phyloP scores from a whole-genome alignment of 2,329 filamentous ascomycete species.

The Penicillium brevicompactum region DNA sequence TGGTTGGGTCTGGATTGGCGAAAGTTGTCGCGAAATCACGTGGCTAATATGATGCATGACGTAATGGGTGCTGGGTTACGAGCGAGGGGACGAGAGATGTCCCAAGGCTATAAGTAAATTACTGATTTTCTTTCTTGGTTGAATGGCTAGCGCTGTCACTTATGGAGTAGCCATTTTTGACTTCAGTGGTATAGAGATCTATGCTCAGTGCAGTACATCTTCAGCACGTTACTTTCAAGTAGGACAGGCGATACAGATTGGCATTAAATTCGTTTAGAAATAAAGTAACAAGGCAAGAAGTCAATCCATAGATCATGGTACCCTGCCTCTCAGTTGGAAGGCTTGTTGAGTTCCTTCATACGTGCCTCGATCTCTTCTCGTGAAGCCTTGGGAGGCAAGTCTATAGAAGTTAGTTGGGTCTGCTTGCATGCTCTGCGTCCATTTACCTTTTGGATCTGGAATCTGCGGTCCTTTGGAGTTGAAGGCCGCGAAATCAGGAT shows the following conservation, averaged over 20 bases:
- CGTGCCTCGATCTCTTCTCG: conserved; percentile 70
- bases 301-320: no score
- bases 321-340: neutral
- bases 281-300: neutral
- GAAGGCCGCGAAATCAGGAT: conserved; percentile 37
- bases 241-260: neutral
- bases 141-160: no score
- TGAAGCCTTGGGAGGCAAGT: conserved; percentile 47
- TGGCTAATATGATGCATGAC: conserved; percentile 14
- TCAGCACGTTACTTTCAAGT: neutral
- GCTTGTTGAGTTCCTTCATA: conserved; percentile 63
- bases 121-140: no score
- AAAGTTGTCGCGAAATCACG: conserved; percentile 17
- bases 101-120: neutral
- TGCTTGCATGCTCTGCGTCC: neutral
- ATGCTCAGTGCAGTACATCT: no score
- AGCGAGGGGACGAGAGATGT: neutral
- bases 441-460: conserved; percentile 42
- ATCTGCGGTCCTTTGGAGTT: conserved; percentile 51
- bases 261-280: neutral
- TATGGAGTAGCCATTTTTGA: no score
- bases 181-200: no score
- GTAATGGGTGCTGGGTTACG: conserved; percentile 6
- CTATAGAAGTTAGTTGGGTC: conserved; percentile 22
- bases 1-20: neutral